A percentile compares a stretch with the other conserved stretches of the same genome.
phyloP scores from a whole-genome alignment of 129 eudicot species.

The Scalesia atractyloides region DNA sequence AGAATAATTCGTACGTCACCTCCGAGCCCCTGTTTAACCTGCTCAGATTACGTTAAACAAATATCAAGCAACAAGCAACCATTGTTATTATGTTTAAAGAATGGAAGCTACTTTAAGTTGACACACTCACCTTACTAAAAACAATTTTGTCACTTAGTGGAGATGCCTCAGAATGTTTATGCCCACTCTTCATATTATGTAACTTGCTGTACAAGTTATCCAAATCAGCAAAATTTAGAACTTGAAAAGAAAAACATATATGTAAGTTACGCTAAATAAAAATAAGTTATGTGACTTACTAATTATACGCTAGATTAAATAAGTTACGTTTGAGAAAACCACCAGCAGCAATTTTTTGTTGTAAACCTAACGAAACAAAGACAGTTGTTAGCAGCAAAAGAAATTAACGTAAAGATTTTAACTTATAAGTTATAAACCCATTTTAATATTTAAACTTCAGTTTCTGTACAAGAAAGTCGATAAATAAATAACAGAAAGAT shows the following conservation, averaged over 20 bases:
- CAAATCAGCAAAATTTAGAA: background rate
- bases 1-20: constrained; percentile 71
- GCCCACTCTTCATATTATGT: constrained; percentile 65
- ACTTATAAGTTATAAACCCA: background rate
- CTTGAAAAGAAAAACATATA: background rate
- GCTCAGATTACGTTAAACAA: background rate
- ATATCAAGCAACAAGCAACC: background rate
- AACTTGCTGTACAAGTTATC: constrained; percentile 64
- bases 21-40: constrained; percentile 76
- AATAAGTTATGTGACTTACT: constrained; percentile 45
- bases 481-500: constrained; percentile 10
- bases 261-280: background rate
- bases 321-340: constrained; percentile 61
- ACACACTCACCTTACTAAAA: constrained; percentile 66
- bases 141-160: constrained; percentile 79
- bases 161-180: constrained; percentile 79
- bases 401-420: background rate
- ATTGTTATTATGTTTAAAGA: background rate
- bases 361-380: constrained; percentile 54
- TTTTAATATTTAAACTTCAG: background rate
- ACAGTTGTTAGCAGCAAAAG: constrained; percentile 7
- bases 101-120: background rate
- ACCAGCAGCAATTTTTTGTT: constrained; percentile 73
- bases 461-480: background rate
- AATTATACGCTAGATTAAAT: constrained; percentile 69